A percentile compares a stretch with the other conserved stretches of the same genome.
Conservation (phyloP, 257 asterid species). For the Solanum sitiens region DNA sequence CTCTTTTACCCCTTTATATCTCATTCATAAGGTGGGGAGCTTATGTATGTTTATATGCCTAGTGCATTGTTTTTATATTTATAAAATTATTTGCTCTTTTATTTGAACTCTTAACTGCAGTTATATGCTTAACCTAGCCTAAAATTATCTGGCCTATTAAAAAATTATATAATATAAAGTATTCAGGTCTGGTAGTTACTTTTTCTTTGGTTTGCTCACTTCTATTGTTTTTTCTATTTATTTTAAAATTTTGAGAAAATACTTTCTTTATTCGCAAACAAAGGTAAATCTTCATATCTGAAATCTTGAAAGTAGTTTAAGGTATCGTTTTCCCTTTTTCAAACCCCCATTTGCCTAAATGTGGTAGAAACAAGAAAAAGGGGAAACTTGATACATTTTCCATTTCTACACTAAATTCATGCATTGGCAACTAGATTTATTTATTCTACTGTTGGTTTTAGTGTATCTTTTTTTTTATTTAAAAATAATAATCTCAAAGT, state of each 20-base stretch:
- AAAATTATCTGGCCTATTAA: no score
- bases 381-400: not conserved
- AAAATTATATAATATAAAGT: no score
- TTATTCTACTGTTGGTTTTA: not conserved
- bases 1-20: not conserved
- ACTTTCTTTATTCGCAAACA: not conserved
- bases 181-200: no score
- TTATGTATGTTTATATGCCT: no score
- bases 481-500: not conserved
- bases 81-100: no score
- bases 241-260: no score
- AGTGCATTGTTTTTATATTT: no score
- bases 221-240: no score
- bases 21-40: not conserved
- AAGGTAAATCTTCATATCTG: not conserved
- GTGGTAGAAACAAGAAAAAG: not conserved
- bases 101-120: no score
- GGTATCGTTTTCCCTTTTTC: not conserved
- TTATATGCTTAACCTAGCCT: no score
- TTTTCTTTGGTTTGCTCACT: no score
- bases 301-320: not conserved
- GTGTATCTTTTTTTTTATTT: not conserved
- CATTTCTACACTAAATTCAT: not conserved
- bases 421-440: not conserved
- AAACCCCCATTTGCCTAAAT: not conserved